Percentiles rank a stretch among this genome's conserved stretches.
Evolutionary conservation across 768 basidiomycete genomes (phyloP).

Genomic region (Dentipellis fragilis): DNA sequence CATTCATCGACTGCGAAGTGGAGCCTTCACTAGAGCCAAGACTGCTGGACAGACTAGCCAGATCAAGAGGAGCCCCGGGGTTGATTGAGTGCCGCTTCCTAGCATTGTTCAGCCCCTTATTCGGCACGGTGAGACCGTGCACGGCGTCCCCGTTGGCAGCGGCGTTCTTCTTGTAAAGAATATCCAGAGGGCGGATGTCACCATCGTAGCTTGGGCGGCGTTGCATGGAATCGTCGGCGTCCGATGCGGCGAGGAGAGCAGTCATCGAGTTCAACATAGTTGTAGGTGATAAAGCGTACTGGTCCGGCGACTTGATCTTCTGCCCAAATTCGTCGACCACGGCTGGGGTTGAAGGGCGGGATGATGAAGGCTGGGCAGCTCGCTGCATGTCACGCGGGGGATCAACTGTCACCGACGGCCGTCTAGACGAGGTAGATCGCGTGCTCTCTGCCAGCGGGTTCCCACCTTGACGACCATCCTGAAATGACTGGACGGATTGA

Average conservation of each 20-base stretch:
- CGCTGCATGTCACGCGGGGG: background rate
- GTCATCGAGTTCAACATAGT: background rate
- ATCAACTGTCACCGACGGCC: background rate
- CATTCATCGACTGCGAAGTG: slow-evolving; percentile 1
- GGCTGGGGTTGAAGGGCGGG: background rate
- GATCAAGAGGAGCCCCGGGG: slow-evolving; percentile 33
- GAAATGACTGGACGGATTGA: background rate
- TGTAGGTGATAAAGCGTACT: background rate
- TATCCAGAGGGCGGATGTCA: slow-evolving; percentile 29
- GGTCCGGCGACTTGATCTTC: background rate
- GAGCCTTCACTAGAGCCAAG: background rate
- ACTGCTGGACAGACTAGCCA: background rate
- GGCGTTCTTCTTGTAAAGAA: slow-evolving; percentile 20
- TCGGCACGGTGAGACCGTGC: slow-evolving; percentile 19
- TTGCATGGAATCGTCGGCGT: slow-evolving; percentile 15
- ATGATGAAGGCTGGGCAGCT: background rate
- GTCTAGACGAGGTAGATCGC: background rate
- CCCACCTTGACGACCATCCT: background rate
- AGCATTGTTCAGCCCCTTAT: slow-evolving; percentile 23
- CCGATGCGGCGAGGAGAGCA: slow-evolving; percentile 13
- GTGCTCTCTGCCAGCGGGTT: background rate
- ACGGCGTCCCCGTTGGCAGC: slow-evolving; percentile 6
- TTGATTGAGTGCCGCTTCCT: slow-evolving; percentile 48
- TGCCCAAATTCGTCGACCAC: background rate
- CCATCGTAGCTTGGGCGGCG: slow-evolving; percentile 33